Evolutionary conservation across 73 alveolate genomes (phyloP), one percentile per base, ranked within the genome.

Genomic region (Paramecium octaurelia): DNA sequence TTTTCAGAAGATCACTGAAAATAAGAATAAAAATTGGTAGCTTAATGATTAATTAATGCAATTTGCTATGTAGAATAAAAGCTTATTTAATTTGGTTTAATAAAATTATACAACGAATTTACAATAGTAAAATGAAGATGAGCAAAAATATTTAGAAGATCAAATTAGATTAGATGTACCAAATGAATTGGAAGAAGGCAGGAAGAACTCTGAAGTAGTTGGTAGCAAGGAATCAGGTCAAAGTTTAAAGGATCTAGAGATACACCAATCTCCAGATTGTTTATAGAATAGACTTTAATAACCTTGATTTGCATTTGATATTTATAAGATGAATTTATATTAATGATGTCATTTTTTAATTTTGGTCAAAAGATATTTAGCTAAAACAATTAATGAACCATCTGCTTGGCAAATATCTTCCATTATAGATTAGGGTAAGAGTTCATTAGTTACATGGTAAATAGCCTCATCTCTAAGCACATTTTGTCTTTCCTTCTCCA

Each of bases 381-480:
- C 93, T 23, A 87, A 76, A 11, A 87, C 93, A 16, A 87, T 40
- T 18, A 87, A 48, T n/a, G 88, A 60, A n/a, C 93, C 93, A 68
- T 87, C 88, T 29, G 93, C 93, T 8, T 40, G 29, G 23, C 84
- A 87, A 11, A 87, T 87, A 68, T 87, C 93, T n/a, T 87, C 93
- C 46, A 87, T 34, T 20, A 87, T 87, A 27, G 48, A 59, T 54
- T 87, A 59, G 8, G 84, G 84, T 21, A 87, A 50, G 0, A 64
- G 75, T 69, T 87, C 86, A 35, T 87, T 35, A 7, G 84, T 87
- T n/a, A 87, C 86, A 14, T 87, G 27, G 10, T 64, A 87, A 23
- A 87, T 87, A n/a, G 69, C 86, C 48, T 87, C 93, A 87, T 87
- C 93, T 35, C 93, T 87, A 12, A 77, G 50, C 4, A 87, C 86